Base-by-base conservation (phyloP, 192 early-diverging fungal genomes). In the Podila verticillata region DNA sequence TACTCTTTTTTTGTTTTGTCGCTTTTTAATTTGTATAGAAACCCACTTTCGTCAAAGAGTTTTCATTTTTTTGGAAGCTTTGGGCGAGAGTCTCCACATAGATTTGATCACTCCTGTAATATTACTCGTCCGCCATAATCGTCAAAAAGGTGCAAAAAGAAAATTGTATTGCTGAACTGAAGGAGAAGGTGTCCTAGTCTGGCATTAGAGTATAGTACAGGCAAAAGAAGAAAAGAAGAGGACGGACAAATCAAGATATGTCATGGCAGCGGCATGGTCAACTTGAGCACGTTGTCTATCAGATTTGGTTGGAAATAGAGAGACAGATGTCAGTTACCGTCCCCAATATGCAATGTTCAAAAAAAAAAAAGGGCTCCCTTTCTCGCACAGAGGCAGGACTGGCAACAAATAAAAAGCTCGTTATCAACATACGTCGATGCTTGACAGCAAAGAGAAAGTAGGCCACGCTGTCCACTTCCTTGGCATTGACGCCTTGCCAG, bases 391-490 rank as follows among this genome's bases (percentile, higher is more conserved):
- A 4, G n/a, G n/a, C n/a, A n/a, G n/a, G n/a, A n/a, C n/a, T n/a
- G n/a, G 35, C 35, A 29, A 39, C 9, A 30, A 31, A 39, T 24
- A 2, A 57, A 22, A 56, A 7, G 10, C 10, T 57, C n/a, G 48
- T 17, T 26, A 24, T 10, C 26, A 51, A 57, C 77, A 66, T 72
- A 80, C 77, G 70, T 48, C 77, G 77, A 60, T 80, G 77, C 34
- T 80, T 80, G 32, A 80, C 77, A 5, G 77, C 69, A 68, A 80
- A 80, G 36, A 80, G 65, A 64, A 80, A 80, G 65, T 80, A 80
- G 44, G 77, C 77, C 29, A 80, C 77, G 49, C 70, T 72, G 36
- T 80, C 77, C 30, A 80, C 22, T 29, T 80, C 77, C 31, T 80
- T 72, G 57, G 56, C 65, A 17, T 51, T 57, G 24, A 68, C 61